Conservation (phyloP, 1,139 yeast genomes). For the Candida anutae region DNA sequence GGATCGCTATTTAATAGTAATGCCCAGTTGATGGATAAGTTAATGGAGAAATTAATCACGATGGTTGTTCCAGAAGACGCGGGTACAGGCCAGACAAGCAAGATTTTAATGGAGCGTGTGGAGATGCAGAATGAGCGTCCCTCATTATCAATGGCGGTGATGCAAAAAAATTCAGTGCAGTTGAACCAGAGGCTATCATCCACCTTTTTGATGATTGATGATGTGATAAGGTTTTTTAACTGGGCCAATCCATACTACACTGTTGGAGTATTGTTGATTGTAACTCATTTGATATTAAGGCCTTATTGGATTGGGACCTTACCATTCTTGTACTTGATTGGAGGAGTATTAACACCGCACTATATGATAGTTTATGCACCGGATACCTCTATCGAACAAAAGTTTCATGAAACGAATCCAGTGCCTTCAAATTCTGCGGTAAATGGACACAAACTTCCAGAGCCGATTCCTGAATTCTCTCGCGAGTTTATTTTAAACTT, state of each 20-base stretch:
- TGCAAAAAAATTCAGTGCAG: slow-evolving; percentile 62
- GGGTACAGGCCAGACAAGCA: slow-evolving; percentile 28
- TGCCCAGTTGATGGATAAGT: slow-evolving; percentile 51
- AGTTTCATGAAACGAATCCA: slow-evolving; percentile 34
- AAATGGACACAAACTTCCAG: slow-evolving; percentile 44
- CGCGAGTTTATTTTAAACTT: slow-evolving; percentile 71
- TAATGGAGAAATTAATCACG: slow-evolving; percentile 59
- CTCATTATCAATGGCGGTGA: slow-evolving; percentile 56
- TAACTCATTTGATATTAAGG: slow-evolving; percentile 53
- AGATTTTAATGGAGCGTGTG: slow-evolving; percentile 39
- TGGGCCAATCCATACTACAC: slow-evolving; percentile 67
- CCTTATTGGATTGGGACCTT: slow-evolving; percentile 49
- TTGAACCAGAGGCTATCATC: slow-evolving; percentile 57
- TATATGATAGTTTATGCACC: slow-evolving; percentile 42
- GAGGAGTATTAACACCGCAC: slow-evolving; percentile 62
- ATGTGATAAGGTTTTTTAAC: slow-evolving; percentile 41
- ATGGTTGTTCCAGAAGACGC: slow-evolving; percentile 67
- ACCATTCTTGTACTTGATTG: slow-evolving; percentile 49
- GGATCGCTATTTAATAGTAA: slow-evolving; percentile 3
- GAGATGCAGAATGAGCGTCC: slow-evolving; percentile 60
- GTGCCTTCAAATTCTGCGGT: slow-evolving; percentile 48
- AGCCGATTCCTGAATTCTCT: slow-evolving; percentile 73
- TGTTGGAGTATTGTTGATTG: slow-evolving; percentile 45
- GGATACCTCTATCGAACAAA: slow-evolving; percentile 18
- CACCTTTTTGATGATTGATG: slow-evolving; percentile 56